Base-by-base conservation (phyloP, 2,329 filamentous ascomycete species). In the Alternaria arborescens region DNA sequence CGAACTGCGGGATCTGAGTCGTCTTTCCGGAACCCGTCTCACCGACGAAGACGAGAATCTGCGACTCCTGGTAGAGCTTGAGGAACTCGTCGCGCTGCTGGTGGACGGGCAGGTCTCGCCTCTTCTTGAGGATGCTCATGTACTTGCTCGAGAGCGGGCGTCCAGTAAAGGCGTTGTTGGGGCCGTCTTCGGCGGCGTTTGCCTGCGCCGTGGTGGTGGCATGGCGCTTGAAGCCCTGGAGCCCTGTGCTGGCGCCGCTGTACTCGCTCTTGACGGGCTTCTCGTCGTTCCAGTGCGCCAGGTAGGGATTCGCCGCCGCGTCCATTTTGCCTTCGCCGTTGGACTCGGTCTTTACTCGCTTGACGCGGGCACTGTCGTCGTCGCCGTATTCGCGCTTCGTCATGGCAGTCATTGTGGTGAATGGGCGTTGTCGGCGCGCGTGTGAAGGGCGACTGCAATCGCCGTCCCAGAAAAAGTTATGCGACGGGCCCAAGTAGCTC, bases 21-120 rank as follows among this genome's bases (percentile, higher is more conserved):
- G 95, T 99, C 84, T 99, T 99, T 83, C 95, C 95, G 68, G 95
- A 99, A 88, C 96, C 95, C 8, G 95, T 99, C 85, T 99, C 95
- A 83, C 95, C 95, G 67, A 99, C 95, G 75, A 99, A 97, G 73
- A 99, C 95, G 62, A 99, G 88, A 70, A 99, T 97, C 81, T 99
- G 95, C 24, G 90, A 92, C 72, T 91, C 88, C 73, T 99, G 96
- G 82, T 96, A 99, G 74, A 97, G 88, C 75, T 94, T 84, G 61
- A 99, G 86, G 77, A 99, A 99, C 78, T 99, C 95, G 80, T 95
- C 88, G 79, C 93, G 89, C 80, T 99, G 95, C 76, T 93, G 90
- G 80, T 97, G 90, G 43, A 99, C 95, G 14, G 95, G 95, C 62
- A 99, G 86, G 71, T 93, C 90, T 76, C 94, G 88, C 70, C 95